These are phyloP conservation scores for Fusarium odoratissimum DNA, from an alignment of 2,329 filamentous ascomycete genomes.

Conservation along the genomic window DNA sequence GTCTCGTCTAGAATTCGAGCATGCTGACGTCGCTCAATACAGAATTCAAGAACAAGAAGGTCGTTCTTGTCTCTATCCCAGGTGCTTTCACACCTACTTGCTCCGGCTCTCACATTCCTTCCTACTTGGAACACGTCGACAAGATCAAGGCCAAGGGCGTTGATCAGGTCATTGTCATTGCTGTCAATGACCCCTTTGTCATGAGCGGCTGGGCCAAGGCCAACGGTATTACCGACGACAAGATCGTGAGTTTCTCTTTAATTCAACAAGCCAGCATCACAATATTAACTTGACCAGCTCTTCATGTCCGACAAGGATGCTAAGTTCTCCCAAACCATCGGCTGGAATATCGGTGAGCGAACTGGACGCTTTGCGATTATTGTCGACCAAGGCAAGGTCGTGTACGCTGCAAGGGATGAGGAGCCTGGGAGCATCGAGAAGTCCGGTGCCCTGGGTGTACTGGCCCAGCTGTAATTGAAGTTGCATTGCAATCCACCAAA, in stretches of 20 bases:
- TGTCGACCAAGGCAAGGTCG: slow-evolving; percentile 84
- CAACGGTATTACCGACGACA: slow-evolving; percentile 79
- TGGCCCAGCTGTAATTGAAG: slow-evolving; percentile 62
- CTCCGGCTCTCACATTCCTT: slow-evolving; percentile 82
- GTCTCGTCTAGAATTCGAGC: slow-evolving; percentile 6
- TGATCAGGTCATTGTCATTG: slow-evolving; percentile 83
- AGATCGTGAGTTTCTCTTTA: slow-evolving; percentile 57
- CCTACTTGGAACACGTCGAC: slow-evolving; percentile 78
- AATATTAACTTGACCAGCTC: slow-evolving; percentile 58
- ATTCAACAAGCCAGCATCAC: not conserved
- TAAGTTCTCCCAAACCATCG: slow-evolving; percentile 81
- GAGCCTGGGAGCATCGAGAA: slow-evolving; percentile 57
- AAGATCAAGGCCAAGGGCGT: slow-evolving; percentile 83
- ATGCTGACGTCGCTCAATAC: slow-evolving; percentile 10
- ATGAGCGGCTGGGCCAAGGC: slow-evolving; percentile 94
- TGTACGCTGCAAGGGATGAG: slow-evolving; percentile 80
- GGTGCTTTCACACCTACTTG: slow-evolving; percentile 90
- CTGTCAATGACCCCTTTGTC: slow-evolving; percentile 86
- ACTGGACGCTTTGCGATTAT: slow-evolving; percentile 84
- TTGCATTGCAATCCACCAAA: slow-evolving; percentile 7
- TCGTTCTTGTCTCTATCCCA: slow-evolving; percentile 66
- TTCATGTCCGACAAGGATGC: slow-evolving; percentile 79
- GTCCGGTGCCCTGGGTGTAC: slow-evolving; percentile 65
- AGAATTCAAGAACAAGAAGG: slow-evolving; percentile 69
- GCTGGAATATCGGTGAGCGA: slow-evolving; percentile 80